Evolutionary conservation across 768 basidiomycete species (phyloP), one percentile per base, ranked within the genome.

Genomic region (Rhizopogon vulgaris): DNA sequence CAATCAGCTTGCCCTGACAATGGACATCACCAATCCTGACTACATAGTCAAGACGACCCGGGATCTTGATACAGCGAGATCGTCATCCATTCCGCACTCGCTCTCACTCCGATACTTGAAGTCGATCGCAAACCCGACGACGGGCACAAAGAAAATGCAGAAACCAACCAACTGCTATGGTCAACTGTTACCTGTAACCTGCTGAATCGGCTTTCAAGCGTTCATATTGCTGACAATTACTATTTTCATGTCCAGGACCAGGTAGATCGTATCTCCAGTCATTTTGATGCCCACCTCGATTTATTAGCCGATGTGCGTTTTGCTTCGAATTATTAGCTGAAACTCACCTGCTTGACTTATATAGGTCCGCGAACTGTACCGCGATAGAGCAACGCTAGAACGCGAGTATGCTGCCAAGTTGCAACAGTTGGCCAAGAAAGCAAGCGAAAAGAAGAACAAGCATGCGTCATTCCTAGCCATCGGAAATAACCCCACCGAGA

Each of bases 321-420:
- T 14, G 17, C 34, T 34, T 43, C 39, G 42, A 45, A 36, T 27
- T 15, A 15, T n/a, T 38, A 12, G 17, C 27, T 27, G 38, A 54
- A 34, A 30, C 30, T 47, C 15, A 56, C 28, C 11, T n/a, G 11
- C 45, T 52, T 41, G 4, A 49, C 48, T 48, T 3, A 41, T 38
- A 39, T 55, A 91, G 90, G 78, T 87, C 49, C 80, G 85, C 52
- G 88, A 91, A 41, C 58, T 92, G 46, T 85, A 88, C 61, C 72
- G 73, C 39, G 85, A 84, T 47, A 78, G 84, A 41, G 81, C 72
- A 9, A 76, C 73, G 6, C 70, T 92, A 10, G 90, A 93, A 66
- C 80, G 84, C 48, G 90, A 93, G 63, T 92, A 90, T 63, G 86
- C 88, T 0, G 63, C 68, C 24, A 90, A 87, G 63, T 72, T 93